These are phyloP conservation scores for Dalbergia oliveri DNA, from an alignment of 306 rosid genomes.

Conservation along the genomic window DNA sequence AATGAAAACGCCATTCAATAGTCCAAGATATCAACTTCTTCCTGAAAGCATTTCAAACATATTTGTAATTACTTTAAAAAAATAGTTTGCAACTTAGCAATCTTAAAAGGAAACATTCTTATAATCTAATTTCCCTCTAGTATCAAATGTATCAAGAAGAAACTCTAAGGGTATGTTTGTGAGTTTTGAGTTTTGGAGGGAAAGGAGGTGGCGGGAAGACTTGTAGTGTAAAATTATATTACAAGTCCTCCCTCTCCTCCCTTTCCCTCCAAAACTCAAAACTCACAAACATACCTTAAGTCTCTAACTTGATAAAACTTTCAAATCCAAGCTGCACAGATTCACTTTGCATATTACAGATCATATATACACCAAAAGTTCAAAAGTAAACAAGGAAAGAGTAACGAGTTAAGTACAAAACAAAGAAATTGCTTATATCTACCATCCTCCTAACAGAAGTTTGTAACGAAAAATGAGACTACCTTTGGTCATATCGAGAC, in stretches of 20 bases:
- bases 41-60: conserved; percentile 60
- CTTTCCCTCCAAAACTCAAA: no score
- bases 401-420: neutral
- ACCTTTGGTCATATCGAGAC: conserved; percentile 80
- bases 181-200: no score
- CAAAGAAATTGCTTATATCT: neutral
- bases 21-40: conserved; percentile 86
- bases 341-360: conserved; percentile 8
- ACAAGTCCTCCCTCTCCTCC: no score
- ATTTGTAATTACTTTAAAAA: conserved; percentile 28
- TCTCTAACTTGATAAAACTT: neutral
- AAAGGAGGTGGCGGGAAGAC: no score
- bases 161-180: no score
- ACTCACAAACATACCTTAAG: no score
- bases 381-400: conserved; percentile 13
- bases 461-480: conserved; percentile 29
- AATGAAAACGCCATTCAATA: conserved; percentile 85
- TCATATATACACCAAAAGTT: conserved; percentile 3
- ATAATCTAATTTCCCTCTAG: neutral
- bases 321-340: neutral
- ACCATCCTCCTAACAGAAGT: conserved; percentile 2
- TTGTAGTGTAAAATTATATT: no score
- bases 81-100: conserved; percentile 20
- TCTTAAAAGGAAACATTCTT: conserved; percentile 24
- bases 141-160: neutral